Evolutionary conservation across 208 protist species (phyloP), one percentile per base, ranked within the genome.

Genomic region (Crithidia sp.): DNA sequence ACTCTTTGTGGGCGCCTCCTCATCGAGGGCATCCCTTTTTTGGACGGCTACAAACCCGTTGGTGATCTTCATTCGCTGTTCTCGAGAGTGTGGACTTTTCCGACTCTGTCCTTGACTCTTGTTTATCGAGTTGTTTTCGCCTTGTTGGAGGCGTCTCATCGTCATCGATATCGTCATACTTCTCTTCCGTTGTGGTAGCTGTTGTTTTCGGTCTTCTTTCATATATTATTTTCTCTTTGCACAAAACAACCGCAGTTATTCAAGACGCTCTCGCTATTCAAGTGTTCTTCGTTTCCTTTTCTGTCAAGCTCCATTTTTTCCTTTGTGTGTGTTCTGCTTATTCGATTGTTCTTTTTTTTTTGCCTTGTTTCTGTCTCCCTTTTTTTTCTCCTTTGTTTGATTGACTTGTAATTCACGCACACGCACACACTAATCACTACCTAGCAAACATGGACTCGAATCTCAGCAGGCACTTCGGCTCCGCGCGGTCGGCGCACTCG

Each of bases 401-500:
- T 45, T 62, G 39, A 6, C 8, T 13, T 2, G 28, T 28, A 28
- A 28, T 28, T 28, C 28, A 1, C 28, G 28, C 28, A 28, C 28
- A 28, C 28, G 28, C 28, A 28, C 28, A 28, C 28, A 28, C 28
- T 28, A 28, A 28, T 28, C 28, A 28, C 28, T 28, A 28, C 28
- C 28, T 28, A 28, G 28, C 28, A 28, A 28, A 28, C 45, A 76
- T 70, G 65, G 77, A 74, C 37, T 63, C 67, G 0, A 47, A 44
- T 41, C n/a, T 79, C 4, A 74, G 66, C 40, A 72, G 64, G 40
- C 45, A 63, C 28, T 72, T 67, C 19, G 77, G 64, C 5, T 71
- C 64, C 0, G 55, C 52, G 57, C 59, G 62, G 37, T 73, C 77
- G 13, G 55, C 40, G 10, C 60, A 82, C 47, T 65, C 74, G 13